Conservation (phyloP, 2,329 filamentous ascomycete genomes). For the Fusarium poae region DNA sequence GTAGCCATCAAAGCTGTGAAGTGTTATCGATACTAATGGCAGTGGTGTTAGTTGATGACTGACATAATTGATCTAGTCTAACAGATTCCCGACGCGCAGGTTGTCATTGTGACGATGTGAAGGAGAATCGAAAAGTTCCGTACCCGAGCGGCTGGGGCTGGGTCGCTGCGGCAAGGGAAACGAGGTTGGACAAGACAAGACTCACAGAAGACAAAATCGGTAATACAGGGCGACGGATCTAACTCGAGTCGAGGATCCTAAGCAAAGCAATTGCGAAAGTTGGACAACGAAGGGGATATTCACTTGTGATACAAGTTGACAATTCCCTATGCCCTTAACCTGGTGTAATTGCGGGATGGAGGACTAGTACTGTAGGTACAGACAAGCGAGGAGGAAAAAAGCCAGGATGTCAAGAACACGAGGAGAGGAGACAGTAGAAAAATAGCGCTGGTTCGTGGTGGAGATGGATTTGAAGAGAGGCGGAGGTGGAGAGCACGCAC, state of each 20-base stretch:
- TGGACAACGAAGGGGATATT: conserved; percentile 27
- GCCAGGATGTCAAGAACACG: conserved; percentile 40
- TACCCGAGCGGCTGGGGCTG: conserved; percentile 35
- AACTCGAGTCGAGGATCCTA: conserved; percentile 50
- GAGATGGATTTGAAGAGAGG: conserved; percentile 20
- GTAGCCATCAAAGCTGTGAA: conserved; percentile 50
- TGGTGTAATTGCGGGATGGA: conserved; percentile 12
- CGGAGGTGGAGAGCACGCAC: conserved; percentile 30
- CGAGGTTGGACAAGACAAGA: conserved; percentile 41
- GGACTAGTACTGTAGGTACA: conserved; percentile 29
- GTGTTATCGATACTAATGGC: conserved; percentile 30
- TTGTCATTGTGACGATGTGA: background rate
- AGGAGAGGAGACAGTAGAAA: conserved; percentile 34
- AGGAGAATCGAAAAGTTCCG: conserved; percentile 9
- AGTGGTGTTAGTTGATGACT: conserved; percentile 31
- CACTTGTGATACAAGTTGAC: conserved; percentile 33
- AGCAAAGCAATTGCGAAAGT: conserved; percentile 12
- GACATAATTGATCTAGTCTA: background rate
- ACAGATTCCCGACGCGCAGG: background rate
- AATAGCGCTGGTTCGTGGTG: conserved; percentile 37
- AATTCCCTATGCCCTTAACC: conserved; percentile 10
- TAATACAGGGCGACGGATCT: conserved; percentile 41
- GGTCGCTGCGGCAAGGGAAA: conserved; percentile 22
- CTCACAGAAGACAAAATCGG: conserved; percentile 45
- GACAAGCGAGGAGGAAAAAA: conserved; percentile 23